Percentiles rank a stretch among this genome's conserved stretches.
phyloP scores from a whole-genome alignment of 2,329 filamentous ascomycete genomes.

The Graphilbum fragrans region DNA sequence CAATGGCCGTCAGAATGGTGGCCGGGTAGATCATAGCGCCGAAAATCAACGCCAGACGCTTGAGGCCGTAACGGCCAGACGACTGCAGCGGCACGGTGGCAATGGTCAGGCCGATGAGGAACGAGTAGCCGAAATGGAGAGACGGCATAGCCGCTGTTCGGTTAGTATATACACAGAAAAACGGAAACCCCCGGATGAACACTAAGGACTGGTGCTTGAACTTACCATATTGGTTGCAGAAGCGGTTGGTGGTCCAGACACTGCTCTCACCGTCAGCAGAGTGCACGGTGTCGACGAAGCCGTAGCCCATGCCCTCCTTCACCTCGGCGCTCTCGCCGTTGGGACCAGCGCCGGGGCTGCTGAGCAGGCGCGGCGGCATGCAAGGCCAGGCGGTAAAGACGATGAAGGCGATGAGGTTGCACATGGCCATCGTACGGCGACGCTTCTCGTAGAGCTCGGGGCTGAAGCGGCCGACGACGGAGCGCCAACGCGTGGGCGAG shows the following conservation, averaged over 20 bases:
- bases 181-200: background rate
- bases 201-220: background rate
- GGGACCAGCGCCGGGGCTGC: slow-evolving; percentile 34
- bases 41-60: slow-evolving; percentile 29
- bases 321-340: slow-evolving; percentile 30
- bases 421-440: slow-evolving; percentile 31
- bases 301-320: slow-evolving; percentile 45
- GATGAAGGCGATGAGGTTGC: slow-evolving; percentile 47
- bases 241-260: slow-evolving; percentile 60
- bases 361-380: slow-evolving; percentile 28
- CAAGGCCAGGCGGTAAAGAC: slow-evolving; percentile 51
- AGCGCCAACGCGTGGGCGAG: background rate
- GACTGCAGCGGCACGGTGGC: slow-evolving; percentile 49
- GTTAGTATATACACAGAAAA: background rate
- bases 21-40: slow-evolving; percentile 52
- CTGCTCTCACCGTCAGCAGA: slow-evolving; percentile 44
- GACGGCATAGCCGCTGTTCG: slow-evolving; percentile 51
- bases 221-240: slow-evolving; percentile 55
- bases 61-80: slow-evolving; percentile 36
- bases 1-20: slow-evolving; percentile 53
- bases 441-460: slow-evolving; percentile 38
- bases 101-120: slow-evolving; percentile 60
- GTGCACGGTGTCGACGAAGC: slow-evolving; percentile 51
- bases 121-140: slow-evolving; percentile 63
- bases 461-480: background rate